Conservation (phyloP, 2,329 filamentous ascomycete genomes). For the Chlorencoelia australis region DNA sequence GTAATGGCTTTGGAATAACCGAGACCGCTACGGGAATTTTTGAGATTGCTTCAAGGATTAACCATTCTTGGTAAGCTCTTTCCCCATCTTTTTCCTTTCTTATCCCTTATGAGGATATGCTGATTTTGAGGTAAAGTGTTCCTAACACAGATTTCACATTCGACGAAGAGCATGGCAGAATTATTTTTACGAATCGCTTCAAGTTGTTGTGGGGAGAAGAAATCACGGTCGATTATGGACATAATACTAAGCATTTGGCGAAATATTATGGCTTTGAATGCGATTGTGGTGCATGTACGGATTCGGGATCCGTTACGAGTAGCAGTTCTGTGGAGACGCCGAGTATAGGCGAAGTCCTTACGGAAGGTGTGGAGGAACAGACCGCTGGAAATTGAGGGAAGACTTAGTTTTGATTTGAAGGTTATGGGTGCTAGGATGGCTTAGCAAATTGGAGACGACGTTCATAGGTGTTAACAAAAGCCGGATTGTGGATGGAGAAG, state of each 20-base stretch:
- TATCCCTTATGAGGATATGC: not conserved
- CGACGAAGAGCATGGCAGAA: constrained; percentile 13
- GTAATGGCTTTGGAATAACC: constrained; percentile 17
- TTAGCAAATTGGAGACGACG: too few species aligned
- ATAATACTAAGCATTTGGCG: constrained; percentile 12
- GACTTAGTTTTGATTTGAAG: too few species aligned
- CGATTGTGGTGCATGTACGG: constrained; percentile 13
- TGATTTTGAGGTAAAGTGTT: constrained; percentile 10
- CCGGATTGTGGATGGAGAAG: too few species aligned
- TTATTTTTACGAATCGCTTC: constrained; percentile 17
- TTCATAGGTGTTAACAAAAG: too few species aligned
- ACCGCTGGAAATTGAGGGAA: too few species aligned
- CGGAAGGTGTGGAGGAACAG: too few species aligned
- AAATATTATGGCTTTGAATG: constrained; percentile 23
- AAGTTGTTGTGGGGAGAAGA: constrained; percentile 19
- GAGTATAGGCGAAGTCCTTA: too few species aligned
- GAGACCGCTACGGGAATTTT: constrained; percentile 17
- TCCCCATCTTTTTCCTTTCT: not conserved
- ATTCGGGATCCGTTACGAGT: too few species aligned
- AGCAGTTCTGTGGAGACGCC: too few species aligned
- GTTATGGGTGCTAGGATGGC: too few species aligned
- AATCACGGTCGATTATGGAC: constrained; percentile 22
- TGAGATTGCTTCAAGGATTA: constrained; percentile 13
- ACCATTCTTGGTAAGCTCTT: constrained; percentile 5
- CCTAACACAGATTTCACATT: constrained; percentile 18